Percentiles rank a stretch among this genome's conserved stretches.
Conservation (phyloP, 768 basidiomycete genomes). For the Boletellus sp. region DNA sequence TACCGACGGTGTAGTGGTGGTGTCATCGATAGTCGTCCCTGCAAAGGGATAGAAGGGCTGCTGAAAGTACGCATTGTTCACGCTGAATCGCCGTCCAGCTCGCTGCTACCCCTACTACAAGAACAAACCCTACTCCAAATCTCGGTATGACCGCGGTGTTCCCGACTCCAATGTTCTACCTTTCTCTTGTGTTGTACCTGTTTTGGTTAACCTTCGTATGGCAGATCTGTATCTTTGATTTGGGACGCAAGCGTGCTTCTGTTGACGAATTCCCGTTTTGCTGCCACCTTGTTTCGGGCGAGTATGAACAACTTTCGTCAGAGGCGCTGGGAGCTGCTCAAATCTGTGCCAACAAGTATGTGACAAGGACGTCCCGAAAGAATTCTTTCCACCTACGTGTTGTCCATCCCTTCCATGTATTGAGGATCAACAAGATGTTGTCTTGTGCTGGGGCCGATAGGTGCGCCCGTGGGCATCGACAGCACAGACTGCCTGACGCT, state of each 20-base stretch:
- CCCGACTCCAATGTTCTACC: constrained; percentile 81
- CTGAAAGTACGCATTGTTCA: too few relatives aligned
- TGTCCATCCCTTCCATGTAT: constrained; percentile 96
- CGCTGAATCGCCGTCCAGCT: constrained; percentile 77
- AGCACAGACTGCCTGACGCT: background rate
- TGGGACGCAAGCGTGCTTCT: constrained; percentile 91
- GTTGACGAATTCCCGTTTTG: constrained; percentile 99
- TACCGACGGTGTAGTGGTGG: too few relatives aligned
- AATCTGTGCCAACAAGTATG: constrained; percentile 99
- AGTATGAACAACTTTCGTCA: constrained; percentile 94
- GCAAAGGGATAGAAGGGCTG: too few relatives aligned
- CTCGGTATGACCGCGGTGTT: constrained; percentile 96
- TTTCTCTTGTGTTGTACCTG: background rate
- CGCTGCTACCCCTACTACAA: constrained; percentile 99
- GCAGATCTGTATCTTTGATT: constrained; percentile 94
- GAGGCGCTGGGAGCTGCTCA: constrained; percentile 98
- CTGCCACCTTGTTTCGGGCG: constrained; percentile 93
- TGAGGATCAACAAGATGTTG: constrained; percentile 99
- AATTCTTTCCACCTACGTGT: constrained; percentile 99
- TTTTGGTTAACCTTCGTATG: background rate
- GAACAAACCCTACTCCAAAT: constrained; percentile 98
- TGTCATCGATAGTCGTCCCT: background rate
- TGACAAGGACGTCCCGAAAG: constrained; percentile 96
- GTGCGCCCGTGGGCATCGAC: constrained; percentile 30
- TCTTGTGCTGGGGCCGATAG: constrained; percentile 98